Conservation (phyloP, 345 rosid genomes). For the Cardamine chenopodiifolia region DNA sequence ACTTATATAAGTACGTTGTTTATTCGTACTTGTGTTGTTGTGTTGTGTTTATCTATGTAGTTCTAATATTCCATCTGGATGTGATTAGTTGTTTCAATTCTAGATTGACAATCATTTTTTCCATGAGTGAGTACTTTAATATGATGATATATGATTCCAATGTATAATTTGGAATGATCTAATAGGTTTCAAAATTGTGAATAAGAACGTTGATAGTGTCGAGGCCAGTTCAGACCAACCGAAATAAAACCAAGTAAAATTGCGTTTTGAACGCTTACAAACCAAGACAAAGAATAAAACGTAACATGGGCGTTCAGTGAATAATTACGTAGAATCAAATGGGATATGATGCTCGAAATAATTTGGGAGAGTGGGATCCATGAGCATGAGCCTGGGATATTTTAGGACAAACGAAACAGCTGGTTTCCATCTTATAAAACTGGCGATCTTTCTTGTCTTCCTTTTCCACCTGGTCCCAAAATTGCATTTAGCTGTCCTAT, state of each 20-base stretch:
- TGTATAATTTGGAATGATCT: background rate
- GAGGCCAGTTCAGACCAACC: background rate
- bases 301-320: background rate
- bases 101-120: background rate
- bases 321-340: background rate
- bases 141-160: too few species aligned
- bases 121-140: background rate
- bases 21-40: slow-evolving; percentile 24
- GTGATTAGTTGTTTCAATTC: background rate
- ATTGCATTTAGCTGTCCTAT: slow-evolving; percentile 26
- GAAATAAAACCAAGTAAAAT: background rate
- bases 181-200: too few species aligned
- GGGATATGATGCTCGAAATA: background rate
- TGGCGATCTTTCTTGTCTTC: slow-evolving; percentile 29
- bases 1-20: slow-evolving; percentile 5
- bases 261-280: background rate
- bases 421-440: slow-evolving; percentile 30
- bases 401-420: slow-evolving; percentile 26
- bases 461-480: background rate
- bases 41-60: slow-evolving; percentile 1
- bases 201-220: too few species aligned
- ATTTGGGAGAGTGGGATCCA: slow-evolving; percentile 29
- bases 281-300: background rate
- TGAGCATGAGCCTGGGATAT: slow-evolving; percentile 25
- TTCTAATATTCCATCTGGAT: background rate